Evolutionary conservation across 2,329 filamentous ascomycete species (phyloP).

Genomic region (Ceratocystis alfenasii): DNA sequence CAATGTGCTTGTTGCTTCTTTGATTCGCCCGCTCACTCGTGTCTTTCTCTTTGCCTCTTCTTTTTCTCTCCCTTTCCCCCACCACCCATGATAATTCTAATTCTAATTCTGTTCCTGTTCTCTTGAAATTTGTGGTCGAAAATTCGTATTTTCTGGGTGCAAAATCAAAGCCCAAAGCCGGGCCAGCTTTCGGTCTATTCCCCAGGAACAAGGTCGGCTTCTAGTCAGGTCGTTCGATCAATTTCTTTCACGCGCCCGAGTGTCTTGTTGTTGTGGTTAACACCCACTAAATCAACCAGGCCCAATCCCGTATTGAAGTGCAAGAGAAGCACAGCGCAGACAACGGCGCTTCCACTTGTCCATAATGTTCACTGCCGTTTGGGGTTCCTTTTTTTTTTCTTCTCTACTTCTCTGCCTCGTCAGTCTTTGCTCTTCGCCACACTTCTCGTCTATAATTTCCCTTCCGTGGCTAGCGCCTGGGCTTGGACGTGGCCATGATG

Average conservation of each 20-base stretch:
- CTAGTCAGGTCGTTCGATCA: neutral
- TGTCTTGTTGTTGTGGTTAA: neutral
- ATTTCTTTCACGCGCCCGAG: slow-evolving; percentile 6
- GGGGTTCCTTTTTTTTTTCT: neutral
- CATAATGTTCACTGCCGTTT: neutral
- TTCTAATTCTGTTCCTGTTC: neutral
- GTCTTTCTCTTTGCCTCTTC: neutral
- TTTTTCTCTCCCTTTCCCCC: neutral
- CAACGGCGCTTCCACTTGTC: neutral
- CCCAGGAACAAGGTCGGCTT: neutral
- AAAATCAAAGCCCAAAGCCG: neutral
- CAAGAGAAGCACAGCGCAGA: neutral
- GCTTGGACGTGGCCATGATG: neutral
- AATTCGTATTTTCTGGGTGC: neutral
- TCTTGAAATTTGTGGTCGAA: neutral
- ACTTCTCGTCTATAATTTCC: neutral
- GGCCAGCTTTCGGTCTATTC: neutral
- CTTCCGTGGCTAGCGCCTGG: neutral
- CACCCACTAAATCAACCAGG: neutral
- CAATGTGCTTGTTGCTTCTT: no score
- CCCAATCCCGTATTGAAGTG: neutral
- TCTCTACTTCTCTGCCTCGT: no score
- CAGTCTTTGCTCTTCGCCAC: neutral
- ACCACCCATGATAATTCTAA: no score
- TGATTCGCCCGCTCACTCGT: no score